These are phyloP conservation scores for Chytridium lagenaria DNA, from an alignment of 371 early-diverging fungal genomes.

Conservation along the genomic window DNA sequence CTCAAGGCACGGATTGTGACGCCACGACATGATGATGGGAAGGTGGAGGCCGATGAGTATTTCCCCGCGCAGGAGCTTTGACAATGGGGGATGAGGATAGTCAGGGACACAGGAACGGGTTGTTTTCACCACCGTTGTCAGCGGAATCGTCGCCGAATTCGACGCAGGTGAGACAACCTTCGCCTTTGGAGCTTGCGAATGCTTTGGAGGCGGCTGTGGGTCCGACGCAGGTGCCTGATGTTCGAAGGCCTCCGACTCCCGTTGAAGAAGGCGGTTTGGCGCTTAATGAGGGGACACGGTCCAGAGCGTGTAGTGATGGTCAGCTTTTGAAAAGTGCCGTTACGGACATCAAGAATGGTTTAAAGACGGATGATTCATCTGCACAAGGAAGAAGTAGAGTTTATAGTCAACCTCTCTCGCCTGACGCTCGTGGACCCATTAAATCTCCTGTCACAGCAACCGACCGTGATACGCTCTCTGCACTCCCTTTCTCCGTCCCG, in stretches of 20 bases:
- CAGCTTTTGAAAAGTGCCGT: no score
- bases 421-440: no score
- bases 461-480: no score
- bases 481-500: no score
- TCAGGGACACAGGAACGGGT: no score
- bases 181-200: neutral
- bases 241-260: neutral
- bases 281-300: neutral
- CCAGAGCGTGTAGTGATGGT: neutral
- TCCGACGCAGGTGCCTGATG: neutral
- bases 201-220: no score
- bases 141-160: neutral
- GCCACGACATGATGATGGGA: neutral
- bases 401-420: neutral
- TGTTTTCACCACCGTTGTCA: constrained; percentile 1
- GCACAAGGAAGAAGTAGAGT: neutral
- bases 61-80: no score
- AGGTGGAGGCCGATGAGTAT: neutral
- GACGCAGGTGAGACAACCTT: neutral
- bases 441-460: no score
- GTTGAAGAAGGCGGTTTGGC: neutral
- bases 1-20: neutral
- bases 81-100: no score
- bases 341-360: no score
- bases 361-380: no score